phyloP scores from a whole-genome alignment of 148 eudicot species.

The Linanthus parryae region DNA sequence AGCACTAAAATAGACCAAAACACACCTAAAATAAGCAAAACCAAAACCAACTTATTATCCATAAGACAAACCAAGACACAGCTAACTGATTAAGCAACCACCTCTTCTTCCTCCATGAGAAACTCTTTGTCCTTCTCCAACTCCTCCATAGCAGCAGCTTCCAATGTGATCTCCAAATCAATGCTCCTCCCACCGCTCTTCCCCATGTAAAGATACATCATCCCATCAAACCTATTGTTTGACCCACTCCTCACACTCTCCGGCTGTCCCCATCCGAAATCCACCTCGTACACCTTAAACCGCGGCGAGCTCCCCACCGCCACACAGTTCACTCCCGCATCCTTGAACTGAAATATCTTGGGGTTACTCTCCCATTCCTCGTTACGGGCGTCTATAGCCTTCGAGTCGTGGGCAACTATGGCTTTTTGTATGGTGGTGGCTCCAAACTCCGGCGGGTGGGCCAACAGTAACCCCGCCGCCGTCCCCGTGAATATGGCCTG shows the following conservation, averaged over 20 bases:
- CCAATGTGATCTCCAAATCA: slow-evolving; percentile 92
- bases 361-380: slow-evolving; percentile 81
- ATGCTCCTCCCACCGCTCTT: slow-evolving; percentile 75
- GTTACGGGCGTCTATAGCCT: slow-evolving; percentile 58
- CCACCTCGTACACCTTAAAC: slow-evolving; percentile 89
- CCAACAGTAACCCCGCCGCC: slow-evolving; percentile 57
- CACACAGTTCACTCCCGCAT: slow-evolving; percentile 88
- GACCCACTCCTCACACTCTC: slow-evolving; percentile 85
- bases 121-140: slow-evolving; percentile 77
- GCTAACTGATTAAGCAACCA: too few species aligned
- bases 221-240: slow-evolving; percentile 95
- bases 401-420: slow-evolving; percentile 51
- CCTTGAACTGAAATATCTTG: slow-evolving; percentile 76
- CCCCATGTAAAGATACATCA: slow-evolving; percentile 85
- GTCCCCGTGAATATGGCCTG: slow-evolving; percentile 92
- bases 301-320: slow-evolving; percentile 96
- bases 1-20: too few species aligned
- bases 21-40: too few species aligned
- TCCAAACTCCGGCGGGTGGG: slow-evolving; percentile 54
- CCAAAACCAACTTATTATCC: too few species aligned
- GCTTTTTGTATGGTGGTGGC: slow-evolving; percentile 54
- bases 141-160: slow-evolving; percentile 62
- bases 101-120: slow-evolving; percentile 59
- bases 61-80: too few species aligned
- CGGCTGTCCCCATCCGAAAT: slow-evolving; percentile 80